Base-by-base conservation (phyloP, 2,329 filamentous ascomycete genomes). In the Fusarium agapanthi region DNA sequence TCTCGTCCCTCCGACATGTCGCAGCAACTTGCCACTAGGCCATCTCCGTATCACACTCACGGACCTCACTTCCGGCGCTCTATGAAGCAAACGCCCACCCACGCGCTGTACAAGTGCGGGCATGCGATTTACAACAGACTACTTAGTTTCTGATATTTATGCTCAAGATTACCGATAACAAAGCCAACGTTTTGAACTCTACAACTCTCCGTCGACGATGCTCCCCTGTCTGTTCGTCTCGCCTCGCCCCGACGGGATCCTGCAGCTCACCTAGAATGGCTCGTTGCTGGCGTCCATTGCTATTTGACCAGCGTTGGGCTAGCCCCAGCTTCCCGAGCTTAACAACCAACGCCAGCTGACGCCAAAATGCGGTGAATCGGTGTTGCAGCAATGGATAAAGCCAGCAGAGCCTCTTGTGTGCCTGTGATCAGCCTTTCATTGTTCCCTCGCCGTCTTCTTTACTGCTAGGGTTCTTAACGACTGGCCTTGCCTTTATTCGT, bases 361-460 rank as follows among this genome's bases (percentile, higher is more conserved):
- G 72, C 68, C 76, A 78, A 78, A 78, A 77, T 78, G 76, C 76
- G 76, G 76, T 78, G 76, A 78, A 78, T 76, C 68, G 54, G 57
- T 56, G 47, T 57, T 67, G 58, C 57, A 69, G 59, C 61, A 64
- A 53, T 71, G 61, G 48, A 67, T 61, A 65, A 61, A 69, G 65
- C 61, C 60, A 69, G 47, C 67, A 53, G 67, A 70, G 69, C 70
- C 66, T 72, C 72, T 66, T 69, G 55, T 69, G 44, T 50, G 54
- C 54, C 54, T 56, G 30, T 61, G 67, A 41, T 63, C 47, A 58
- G 67, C 59, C 61, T 44, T 65, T 50, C 45, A 61, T 56, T 66
- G 50, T 37, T 51, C 60, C 53, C 55, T 64, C 55, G 47, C 37
- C 32, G 60, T 50, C 60, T 55, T 65, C 60, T 72, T 72, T 67